These are phyloP conservation scores for Rhodotorula paludigena DNA, from an alignment of 768 basidiomycete genomes.

Conservation along the genomic window DNA sequence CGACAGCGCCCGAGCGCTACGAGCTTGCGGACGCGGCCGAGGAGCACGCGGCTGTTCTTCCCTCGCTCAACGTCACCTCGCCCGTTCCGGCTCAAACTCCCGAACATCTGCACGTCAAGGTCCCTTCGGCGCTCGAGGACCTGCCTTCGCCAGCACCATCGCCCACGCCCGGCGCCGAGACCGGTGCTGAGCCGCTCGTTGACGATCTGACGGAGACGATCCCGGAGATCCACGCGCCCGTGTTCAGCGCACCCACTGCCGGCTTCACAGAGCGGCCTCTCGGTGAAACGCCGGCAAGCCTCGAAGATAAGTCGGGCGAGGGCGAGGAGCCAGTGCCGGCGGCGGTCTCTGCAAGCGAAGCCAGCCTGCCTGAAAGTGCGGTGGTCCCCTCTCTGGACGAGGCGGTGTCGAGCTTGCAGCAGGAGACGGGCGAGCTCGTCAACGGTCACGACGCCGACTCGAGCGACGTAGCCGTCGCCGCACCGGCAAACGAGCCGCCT, in stretches of 20 bases:
- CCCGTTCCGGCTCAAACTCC: not conserved
- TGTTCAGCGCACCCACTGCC: too few species aligned
- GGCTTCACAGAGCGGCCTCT: too few species aligned
- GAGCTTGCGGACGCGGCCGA: not conserved
- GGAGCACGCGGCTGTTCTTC: not conserved
- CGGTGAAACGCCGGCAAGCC: too few species aligned
- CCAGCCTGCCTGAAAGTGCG: too few species aligned
- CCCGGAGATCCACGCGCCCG: not conserved
- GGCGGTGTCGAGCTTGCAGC: too few species aligned
- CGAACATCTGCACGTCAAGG: slow-evolving; percentile 17
- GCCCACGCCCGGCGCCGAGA: not conserved
- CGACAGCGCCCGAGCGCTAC: not conserved
- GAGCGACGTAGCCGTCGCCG: not conserved
- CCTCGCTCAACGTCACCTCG: not conserved
- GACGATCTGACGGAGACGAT: not conserved
- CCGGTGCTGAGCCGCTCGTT: not conserved
- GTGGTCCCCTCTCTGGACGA: not conserved
- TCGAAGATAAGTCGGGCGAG: not conserved
- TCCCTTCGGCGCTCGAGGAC: not conserved
- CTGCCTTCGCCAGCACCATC: slow-evolving; percentile 1
- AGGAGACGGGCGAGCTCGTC: not conserved
- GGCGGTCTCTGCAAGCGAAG: too few species aligned
- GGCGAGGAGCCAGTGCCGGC: not conserved
- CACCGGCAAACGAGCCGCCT: not conserved
- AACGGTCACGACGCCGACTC: not conserved